Evolutionary conservation across 2,329 filamentous ascomycete genomes (phyloP).

Genomic region (Verticillium klebahnii): DNA sequence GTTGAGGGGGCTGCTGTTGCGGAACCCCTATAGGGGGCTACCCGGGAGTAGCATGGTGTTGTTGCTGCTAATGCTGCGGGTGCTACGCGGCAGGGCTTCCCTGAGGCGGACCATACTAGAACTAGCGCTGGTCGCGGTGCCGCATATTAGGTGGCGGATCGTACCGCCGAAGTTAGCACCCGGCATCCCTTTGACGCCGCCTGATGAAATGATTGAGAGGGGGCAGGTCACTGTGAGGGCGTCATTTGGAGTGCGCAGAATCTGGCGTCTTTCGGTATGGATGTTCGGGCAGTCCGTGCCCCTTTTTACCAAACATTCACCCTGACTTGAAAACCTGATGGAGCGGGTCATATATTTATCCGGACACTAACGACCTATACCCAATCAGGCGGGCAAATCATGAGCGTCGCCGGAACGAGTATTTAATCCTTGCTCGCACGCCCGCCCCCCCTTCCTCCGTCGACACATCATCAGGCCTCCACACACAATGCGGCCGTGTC

Average conservation of each 20-base stretch:
- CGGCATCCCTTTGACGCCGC: too few species aligned
- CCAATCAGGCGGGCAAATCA: neutral
- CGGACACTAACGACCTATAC: neutral
- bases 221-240: too few species aligned
- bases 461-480: neutral
- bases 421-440: neutral
- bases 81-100: conserved; percentile 30
- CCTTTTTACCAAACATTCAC: too few species aligned
- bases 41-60: conserved; percentile 13
- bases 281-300: too few species aligned
- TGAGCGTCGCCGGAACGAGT: neutral
- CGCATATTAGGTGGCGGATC: conserved; percentile 43
- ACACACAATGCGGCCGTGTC: neutral
- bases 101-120: conserved; percentile 34
- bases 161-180: too few species aligned
- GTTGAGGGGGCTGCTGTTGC: conserved; percentile 20
- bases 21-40: conserved; percentile 16
- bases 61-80: conserved; percentile 26
- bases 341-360: neutral
- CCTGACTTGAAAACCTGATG: neutral
- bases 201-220: too few species aligned
- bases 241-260: too few species aligned
- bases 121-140: conserved; percentile 37
- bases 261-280: too few species aligned
- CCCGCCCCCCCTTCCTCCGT: neutral